phyloP scores from a whole-genome alignment of 2,329 filamentous ascomycete genomes.

The Beauveria scarabaeidicola region DNA sequence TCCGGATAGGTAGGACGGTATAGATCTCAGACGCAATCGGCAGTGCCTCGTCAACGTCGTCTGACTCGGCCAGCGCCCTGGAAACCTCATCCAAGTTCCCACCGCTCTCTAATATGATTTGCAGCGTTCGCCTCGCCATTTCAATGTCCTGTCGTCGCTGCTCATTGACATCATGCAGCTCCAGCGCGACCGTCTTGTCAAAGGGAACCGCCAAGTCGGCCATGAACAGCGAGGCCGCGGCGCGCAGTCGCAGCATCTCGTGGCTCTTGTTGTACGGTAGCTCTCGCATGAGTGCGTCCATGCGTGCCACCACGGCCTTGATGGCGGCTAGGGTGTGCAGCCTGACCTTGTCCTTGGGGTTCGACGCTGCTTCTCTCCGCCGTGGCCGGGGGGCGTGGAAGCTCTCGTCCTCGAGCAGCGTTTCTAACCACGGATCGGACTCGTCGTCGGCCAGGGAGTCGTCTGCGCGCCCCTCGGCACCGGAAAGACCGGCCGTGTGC shows the following conservation, averaged over 20 bases:
- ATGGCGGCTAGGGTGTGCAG: conserved; percentile 49
- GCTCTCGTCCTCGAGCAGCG: conserved; percentile 7
- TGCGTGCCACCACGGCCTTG: conserved; percentile 53
- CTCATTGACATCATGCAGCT: conserved; percentile 21
- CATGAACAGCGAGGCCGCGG: conserved; percentile 66
- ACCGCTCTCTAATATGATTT: conserved; percentile 21
- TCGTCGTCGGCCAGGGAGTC: background rate
- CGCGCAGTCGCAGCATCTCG: conserved; percentile 61
- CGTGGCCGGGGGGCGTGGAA: conserved; percentile 4
- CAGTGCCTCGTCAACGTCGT: conserved; percentile 10
- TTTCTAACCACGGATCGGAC: background rate
- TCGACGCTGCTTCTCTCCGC: background rate
- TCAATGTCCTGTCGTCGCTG: conserved; percentile 22
- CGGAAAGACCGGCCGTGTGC: conserved; percentile 36
- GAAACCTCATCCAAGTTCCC: conserved; percentile 21
- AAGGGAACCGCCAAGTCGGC: conserved; percentile 54
- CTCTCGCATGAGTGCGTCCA: conserved; percentile 63
- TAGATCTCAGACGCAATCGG: conserved; percentile 20
- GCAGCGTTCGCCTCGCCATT: conserved; percentile 19
- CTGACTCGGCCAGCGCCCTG: conserved; percentile 18
- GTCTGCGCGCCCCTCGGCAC: conserved; percentile 22
- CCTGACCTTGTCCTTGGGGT: conserved; percentile 32
- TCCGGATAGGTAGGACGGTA: conserved; percentile 24
- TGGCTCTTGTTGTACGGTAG: conserved; percentile 61
- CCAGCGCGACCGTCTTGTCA: conserved; percentile 22